Evolutionary conservation across 176 grass and related monocot species (phyloP), one percentile per base, ranked within the genome.

Genomic region (Oryza brachyantha): DNA sequence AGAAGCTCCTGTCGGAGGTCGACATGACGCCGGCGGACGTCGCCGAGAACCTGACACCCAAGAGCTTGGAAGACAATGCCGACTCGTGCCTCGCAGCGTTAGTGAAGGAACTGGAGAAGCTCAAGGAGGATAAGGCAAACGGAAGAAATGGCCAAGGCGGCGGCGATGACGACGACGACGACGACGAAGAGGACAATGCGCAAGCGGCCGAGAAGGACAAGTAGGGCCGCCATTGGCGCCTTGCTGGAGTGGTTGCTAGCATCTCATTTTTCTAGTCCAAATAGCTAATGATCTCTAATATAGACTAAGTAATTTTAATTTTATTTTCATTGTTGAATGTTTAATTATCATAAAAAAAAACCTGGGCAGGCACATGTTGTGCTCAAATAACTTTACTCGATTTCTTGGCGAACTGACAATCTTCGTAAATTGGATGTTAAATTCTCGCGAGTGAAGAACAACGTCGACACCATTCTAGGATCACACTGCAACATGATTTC

Each of bases 11-110:
- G 31, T 46, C 5, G 21, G 82, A 88, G 75, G 91, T 90, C 59
- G 65, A 84, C 10, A 90, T 93, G 17, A 93, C 88, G 4, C 88
- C 88, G 1, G 88, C 85, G 0, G 91, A 93, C 36, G 85, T 93
- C 60, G 85, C 88, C 13, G 88, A 93, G 74, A 82, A 83, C 74
- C 48, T 93, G 28, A 93, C 86, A 29, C 85, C 65, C 27, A 93
- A 93, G 64, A 77, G 71, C 22, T 5, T 13, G 9, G 70, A 73
- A 32, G 62, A 93, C 26, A 27, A 73, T 1, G 48, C 71, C 0
- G 85, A 26, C 38, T 24, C 84, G 50, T 88, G 82, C 48, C 88
- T 93, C 32, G 10, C 2, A 7, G 80, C 7, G 1, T 14, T 90
- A 29, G 76, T 90, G 34, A 58, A 57, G 3, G 88, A 59, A 2